phyloP scores from a whole-genome alignment of 345 rosid species.

The Fremontodendron californicum region DNA sequence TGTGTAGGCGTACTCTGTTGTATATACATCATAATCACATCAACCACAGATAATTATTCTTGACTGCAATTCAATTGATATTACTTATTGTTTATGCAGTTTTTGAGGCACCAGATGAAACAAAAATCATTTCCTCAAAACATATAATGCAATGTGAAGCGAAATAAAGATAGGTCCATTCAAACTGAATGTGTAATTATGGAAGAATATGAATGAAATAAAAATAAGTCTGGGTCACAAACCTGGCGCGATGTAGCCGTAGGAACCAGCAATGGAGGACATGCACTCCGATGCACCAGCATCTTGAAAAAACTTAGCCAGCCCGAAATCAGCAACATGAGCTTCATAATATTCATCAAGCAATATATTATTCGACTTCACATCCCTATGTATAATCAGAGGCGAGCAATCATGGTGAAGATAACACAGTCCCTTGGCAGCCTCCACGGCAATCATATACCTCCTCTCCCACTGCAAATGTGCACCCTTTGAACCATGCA shows the following conservation, averaged over 20 bases:
- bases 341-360: constrained; percentile 79
- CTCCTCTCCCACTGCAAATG: constrained; percentile 82
- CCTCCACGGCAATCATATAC: constrained; percentile 63
- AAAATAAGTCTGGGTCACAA: background rate
- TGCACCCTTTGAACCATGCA: constrained; percentile 85
- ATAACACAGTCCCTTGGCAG: constrained; percentile 83
- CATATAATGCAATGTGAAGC: background rate
- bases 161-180: background rate
- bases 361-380: constrained; percentile 81
- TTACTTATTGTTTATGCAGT: background rate
- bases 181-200: background rate
- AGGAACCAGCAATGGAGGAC: constrained; percentile 87
- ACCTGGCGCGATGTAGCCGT: constrained; percentile 98
- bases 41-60: background rate
- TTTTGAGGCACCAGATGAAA: background rate
- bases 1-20: constrained; percentile 82
- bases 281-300: constrained; percentile 84
- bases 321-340: constrained; percentile 92
- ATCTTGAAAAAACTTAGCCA: constrained; percentile 83
- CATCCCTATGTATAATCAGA: constrained; percentile 86
- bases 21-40: background rate
- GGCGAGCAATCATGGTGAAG: constrained; percentile 95
- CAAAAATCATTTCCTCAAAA: too few species aligned
- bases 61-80: too few species aligned
- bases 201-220: background rate